Base-by-base conservation (phyloP, 1,284 basidiomycete genomes). In the Ustilago esculenta region DNA sequence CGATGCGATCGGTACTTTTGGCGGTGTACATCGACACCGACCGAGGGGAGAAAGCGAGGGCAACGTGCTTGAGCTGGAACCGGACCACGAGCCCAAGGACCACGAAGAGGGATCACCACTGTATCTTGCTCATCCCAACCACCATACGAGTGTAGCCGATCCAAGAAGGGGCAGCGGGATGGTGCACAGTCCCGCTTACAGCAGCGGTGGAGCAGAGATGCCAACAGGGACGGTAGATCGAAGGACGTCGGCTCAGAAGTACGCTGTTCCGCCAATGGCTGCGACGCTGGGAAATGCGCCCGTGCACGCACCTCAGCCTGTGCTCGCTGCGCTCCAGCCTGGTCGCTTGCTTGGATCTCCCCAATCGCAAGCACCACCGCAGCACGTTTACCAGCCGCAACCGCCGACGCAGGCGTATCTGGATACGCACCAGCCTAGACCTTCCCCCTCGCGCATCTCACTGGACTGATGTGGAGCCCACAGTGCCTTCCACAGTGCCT, bases 1-100 rank as follows among this genome's bases (percentile, higher is more conserved):
- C 42, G 71, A 73, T 45, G 51, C 54, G 24, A 75, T 75, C 15
- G 73, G 73, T 5, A 58, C 34, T 6, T 72, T 72, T 49, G 69
- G 54, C 14, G 69, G 69, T 17, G 69, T 72, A 2, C 53, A 60
- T 17, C n/a, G 58, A 25, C 54, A 50, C n/a, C 33, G 67, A 1
- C 21, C 29, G 15, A 34, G 67, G 12, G 44, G 18, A 18, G 43
- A 39, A 5, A 34, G 30, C 5, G 57, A 61, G 10, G 54, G 40
- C 23, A 42, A 37, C 15, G 50, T 30, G 10, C 34, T 60, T 29
- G 68, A 65, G 24, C 20, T 58, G 24, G 65, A 68, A 24, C 27
- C 35, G 2, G 35, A 44, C 7, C 27, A n/a, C 10, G 60, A 65
- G 24, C 41, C 49, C 14, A 49, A 68, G 34, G 50, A 63, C 8